Evolutionary conservation across 345 rosid species (phyloP).

Genomic region (Salix brachista): DNA sequence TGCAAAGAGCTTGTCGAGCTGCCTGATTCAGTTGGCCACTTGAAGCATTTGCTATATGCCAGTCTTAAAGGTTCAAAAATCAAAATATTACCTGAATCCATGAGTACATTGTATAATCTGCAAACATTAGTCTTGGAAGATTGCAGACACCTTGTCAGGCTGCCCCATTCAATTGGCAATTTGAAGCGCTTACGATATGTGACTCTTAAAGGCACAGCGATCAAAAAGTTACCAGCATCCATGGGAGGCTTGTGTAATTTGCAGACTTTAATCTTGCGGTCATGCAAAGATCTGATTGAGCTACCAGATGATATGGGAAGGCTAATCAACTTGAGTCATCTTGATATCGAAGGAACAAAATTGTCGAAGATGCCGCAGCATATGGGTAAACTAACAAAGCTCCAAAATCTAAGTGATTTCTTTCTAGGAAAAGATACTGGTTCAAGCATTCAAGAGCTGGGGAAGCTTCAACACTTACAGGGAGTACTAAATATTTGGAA

Average conservation of each 20-base stretch:
- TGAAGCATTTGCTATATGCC: not conserved
- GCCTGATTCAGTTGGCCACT: not conserved
- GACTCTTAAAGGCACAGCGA: conserved; percentile 27
- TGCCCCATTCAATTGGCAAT: not conserved
- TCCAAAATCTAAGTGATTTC: not conserved
- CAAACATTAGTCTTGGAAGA: not conserved
- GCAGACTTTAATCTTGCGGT: conserved; percentile 30
- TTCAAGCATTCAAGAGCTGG: conserved; percentile 1
- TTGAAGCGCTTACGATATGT: conserved; percentile 18
- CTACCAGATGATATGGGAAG: conserved; percentile 27
- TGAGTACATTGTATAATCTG: not conserved
- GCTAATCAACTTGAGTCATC: conserved; percentile 28
- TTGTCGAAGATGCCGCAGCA: not conserved
- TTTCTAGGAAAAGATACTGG: not conserved
- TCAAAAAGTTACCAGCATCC: conserved; percentile 27
- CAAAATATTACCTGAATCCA: not conserved
- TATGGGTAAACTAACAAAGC: conserved; percentile 2
- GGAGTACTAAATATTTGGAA: not conserved
- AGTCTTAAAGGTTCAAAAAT: not conserved
- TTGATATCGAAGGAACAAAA: conserved; percentile 26
- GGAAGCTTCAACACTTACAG: not conserved
- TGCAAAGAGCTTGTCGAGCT: not conserved
- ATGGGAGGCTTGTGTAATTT: conserved; percentile 28
- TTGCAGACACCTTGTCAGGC: not conserved
- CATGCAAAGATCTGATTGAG: conserved; percentile 30